Evolutionary conservation across 2,329 filamentous ascomycete genomes (phyloP).

Genomic region (Talaromyces piceae): DNA sequence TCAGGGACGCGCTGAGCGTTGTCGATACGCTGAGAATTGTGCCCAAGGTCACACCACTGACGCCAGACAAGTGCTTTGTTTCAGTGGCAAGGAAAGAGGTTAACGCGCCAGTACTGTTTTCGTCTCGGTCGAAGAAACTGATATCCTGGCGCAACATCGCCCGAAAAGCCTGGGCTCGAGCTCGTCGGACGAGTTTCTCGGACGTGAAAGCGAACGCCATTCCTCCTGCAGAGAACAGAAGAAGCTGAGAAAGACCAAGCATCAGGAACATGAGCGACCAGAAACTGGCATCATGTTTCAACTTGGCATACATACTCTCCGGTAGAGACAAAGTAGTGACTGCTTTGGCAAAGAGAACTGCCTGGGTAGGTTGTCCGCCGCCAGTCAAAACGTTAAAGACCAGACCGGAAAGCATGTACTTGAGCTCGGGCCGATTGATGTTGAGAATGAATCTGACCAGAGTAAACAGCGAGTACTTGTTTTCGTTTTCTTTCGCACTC

Average conservation of each 20-base stretch:
- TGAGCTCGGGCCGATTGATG: conserved; percentile 69
- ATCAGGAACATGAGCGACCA: conserved; percentile 86
- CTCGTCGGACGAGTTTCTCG: conserved; percentile 72
- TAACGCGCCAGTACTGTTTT: conserved; percentile 81
- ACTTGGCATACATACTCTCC: conserved; percentile 43
- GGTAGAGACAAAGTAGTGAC: conserved; percentile 63
- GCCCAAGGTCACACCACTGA: conserved; percentile 80
- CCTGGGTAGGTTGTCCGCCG: conserved; percentile 66
- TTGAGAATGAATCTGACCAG: conserved; percentile 69
- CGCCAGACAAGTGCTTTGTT: conserved; percentile 80
- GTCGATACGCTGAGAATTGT: conserved; percentile 74
- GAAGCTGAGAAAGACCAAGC: conserved; percentile 65
- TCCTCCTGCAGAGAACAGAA: conserved; percentile 62
- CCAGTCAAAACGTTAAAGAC: conserved; percentile 70
- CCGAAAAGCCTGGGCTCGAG: conserved; percentile 74
- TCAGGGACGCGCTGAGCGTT: conserved; percentile 67
- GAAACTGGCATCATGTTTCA: conserved; percentile 68
- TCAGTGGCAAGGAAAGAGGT: conserved; percentile 84
- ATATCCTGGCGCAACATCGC: conserved; percentile 89
- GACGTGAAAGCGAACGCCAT: conserved; percentile 74
- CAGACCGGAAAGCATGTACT: conserved; percentile 66
- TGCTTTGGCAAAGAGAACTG: conserved; percentile 83
- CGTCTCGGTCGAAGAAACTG: conserved; percentile 78
- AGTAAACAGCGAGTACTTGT: conserved; percentile 63
- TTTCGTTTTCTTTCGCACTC: conserved; percentile 40